Conservation (phyloP, 106 monocot genomes). For the Acorus gramineus region DNA sequence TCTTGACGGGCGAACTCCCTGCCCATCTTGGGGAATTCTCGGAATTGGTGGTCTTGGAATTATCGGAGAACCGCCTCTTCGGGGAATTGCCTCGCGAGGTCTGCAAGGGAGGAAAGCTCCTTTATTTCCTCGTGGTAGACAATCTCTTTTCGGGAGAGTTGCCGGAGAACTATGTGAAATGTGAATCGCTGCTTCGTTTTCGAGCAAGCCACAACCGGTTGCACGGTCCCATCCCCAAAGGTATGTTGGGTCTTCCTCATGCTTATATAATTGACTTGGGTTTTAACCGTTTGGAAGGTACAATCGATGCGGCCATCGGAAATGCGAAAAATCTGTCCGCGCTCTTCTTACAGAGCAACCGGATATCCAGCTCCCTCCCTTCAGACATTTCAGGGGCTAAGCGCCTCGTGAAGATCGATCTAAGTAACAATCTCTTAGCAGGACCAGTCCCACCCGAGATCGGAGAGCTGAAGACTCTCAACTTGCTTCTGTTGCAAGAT, state of each 20-base stretch:
- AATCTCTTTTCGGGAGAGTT: conserved; percentile 56
- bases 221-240: conserved; percentile 37
- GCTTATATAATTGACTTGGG: conserved; percentile 72
- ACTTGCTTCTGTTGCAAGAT: conserved; percentile 64
- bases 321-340: conserved; percentile 72
- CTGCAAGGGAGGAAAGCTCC: conserved; percentile 47
- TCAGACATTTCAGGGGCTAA: conserved; percentile 39
- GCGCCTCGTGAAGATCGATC: conserved; percentile 69
- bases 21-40: conserved; percentile 52
- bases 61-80: conserved; percentile 72
- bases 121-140: conserved; percentile 54
- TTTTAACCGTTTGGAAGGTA: conserved; percentile 62
- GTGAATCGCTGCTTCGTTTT: conserved; percentile 59
- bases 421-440: conserved; percentile 67
- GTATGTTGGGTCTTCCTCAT: conserved; percentile 53
- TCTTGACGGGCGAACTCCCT: conserved; percentile 57
- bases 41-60: conserved; percentile 49
- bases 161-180: conserved; percentile 46
- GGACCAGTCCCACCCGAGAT: conserved; percentile 67
- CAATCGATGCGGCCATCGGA: conserved; percentile 37
- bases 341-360: conserved; percentile 61
- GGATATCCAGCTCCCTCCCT: conserved; percentile 51
- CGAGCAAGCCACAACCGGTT: conserved; percentile 64
- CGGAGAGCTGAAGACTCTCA: conserved; percentile 42
- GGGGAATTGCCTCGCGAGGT: conserved; percentile 50